A percentile compares a stretch with the other conserved stretches of the same genome.
phyloP scores from a whole-genome alignment of 768 basidiomycete genomes.

The Russula emetica region DNA sequence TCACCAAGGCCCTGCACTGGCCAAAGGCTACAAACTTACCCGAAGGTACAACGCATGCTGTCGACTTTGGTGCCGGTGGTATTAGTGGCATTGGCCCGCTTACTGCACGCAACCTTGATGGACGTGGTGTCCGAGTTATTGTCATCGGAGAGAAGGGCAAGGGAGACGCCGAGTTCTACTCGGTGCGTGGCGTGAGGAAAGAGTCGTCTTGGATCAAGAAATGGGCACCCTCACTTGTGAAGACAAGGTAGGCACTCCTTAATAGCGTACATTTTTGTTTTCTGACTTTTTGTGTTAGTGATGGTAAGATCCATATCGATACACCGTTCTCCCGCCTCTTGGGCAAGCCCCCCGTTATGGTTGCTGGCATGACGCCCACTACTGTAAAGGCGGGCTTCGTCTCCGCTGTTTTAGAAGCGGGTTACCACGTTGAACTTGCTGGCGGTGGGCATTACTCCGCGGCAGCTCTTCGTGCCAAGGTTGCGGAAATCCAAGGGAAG shows the following conservation, averaged over 20 bases:
- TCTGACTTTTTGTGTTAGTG: constrained; percentile 45
- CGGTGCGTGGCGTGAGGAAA: constrained; percentile 55
- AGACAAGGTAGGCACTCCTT: constrained; percentile 64
- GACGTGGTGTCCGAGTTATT: no score
- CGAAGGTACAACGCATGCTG: constrained; percentile 82
- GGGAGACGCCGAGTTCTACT: constrained; percentile 82
- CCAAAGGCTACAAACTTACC: constrained; percentile 85
- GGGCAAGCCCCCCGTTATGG: constrained; percentile 98
- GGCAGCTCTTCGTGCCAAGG: constrained; percentile 80
- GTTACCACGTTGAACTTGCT: no score
- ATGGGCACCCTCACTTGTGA: constrained; percentile 79
- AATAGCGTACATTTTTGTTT: neutral
- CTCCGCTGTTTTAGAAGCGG: no score
- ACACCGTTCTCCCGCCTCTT: constrained; percentile 95
- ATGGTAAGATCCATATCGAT: constrained; percentile 89
- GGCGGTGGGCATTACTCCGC: constrained; percentile 97
- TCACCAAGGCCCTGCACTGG: constrained; percentile 92
- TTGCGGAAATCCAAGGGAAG: constrained; percentile 84
- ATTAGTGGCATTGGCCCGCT: constrained; percentile 88
- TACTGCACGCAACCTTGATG: constrained; percentile 84
- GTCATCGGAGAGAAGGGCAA: no score
- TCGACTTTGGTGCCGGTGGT: constrained; percentile 97
- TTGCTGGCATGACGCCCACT: constrained; percentile 95
- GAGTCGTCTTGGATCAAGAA: constrained; percentile 93
- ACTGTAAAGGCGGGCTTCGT: constrained; percentile 98